Evolutionary conservation across 176 grass and related monocot species (phyloP).

Genomic region (Pharus latifolius): DNA sequence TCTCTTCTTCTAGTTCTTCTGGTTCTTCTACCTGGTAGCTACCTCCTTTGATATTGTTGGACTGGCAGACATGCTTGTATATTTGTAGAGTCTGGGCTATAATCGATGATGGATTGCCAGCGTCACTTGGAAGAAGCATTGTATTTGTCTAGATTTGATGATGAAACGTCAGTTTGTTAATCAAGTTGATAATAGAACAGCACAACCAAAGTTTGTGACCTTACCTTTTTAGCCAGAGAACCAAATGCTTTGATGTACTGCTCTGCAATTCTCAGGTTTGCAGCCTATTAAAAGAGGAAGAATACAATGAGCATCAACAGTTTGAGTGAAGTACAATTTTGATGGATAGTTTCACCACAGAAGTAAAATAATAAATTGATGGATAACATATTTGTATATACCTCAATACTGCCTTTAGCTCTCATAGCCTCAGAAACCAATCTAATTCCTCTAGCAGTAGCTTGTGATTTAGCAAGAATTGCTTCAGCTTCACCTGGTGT

Average conservation of each 20-base stretch:
- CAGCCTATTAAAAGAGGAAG: constrained; percentile 39
- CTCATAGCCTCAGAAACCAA: constrained; percentile 66
- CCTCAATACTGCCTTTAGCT: constrained; percentile 67
- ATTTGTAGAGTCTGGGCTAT: constrained; percentile 69
- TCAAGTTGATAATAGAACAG: neutral
- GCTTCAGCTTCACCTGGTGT: constrained; percentile 79
- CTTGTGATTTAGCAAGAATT: constrained; percentile 71
- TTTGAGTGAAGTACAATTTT: neutral
- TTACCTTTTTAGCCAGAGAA: constrained; percentile 65
- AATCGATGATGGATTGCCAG: constrained; percentile 49
- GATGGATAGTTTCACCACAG: neutral
- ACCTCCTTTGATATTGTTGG: neutral
- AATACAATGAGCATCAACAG: neutral
- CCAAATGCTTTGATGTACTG: constrained; percentile 79
- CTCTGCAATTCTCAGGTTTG: constrained; percentile 72
- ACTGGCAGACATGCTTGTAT: constrained; percentile 43
- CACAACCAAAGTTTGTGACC: neutral
- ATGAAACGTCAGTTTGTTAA: neutral
- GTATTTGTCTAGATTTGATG: constrained; percentile 46
- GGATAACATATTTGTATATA: constrained; percentile 10
- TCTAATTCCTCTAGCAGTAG: constrained; percentile 63
- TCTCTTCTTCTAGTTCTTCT: constrained; percentile 16
- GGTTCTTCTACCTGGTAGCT: neutral
- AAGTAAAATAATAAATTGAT: neutral
- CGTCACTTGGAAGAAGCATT: constrained; percentile 55